Conservation (phyloP, 345 rosid genomes). For the Populus deltoides region DNA sequence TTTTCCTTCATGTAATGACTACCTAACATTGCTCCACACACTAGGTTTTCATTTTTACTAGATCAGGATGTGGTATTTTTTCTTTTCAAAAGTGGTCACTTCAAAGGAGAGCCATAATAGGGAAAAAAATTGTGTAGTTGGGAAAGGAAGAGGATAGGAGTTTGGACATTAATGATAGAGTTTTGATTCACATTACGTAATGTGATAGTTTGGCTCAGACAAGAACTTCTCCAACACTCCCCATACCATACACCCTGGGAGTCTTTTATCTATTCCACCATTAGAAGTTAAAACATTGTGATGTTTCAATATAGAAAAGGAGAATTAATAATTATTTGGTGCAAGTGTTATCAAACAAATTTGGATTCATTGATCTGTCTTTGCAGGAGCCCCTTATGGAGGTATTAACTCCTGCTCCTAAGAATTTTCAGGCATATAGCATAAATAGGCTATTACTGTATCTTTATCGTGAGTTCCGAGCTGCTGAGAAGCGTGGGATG, state of each 20-base stretch:
- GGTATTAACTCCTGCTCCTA: conserved; percentile 82
- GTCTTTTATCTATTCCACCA: background rate
- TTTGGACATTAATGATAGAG: background rate
- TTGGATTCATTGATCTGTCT: conserved; percentile 3
- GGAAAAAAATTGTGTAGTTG: background rate
- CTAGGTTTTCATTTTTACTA: background rate
- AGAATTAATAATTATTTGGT: background rate
- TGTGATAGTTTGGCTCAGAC: background rate
- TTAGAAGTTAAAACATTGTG: background rate
- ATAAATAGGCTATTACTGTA: conserved; percentile 70
- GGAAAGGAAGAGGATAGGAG: background rate
- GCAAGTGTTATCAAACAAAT: background rate
- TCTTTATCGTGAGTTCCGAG: conserved; percentile 76
- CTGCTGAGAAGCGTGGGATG: conserved; percentile 50
- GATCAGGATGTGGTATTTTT: background rate
- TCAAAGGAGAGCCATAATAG: background rate
- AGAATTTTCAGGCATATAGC: conserved; percentile 70
- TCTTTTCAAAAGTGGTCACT: background rate
- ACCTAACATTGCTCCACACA: background rate
- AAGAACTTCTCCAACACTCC: background rate
- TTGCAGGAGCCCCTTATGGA: conserved; percentile 92
- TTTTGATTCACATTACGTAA: background rate
- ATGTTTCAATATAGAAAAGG: background rate
- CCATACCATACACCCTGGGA: background rate
- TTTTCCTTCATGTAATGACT: background rate